Evolutionary conservation across 2,329 filamentous ascomycete species (phyloP), one percentile per base, ranked within the genome.

Genomic region (Triangularia setosa): DNA sequence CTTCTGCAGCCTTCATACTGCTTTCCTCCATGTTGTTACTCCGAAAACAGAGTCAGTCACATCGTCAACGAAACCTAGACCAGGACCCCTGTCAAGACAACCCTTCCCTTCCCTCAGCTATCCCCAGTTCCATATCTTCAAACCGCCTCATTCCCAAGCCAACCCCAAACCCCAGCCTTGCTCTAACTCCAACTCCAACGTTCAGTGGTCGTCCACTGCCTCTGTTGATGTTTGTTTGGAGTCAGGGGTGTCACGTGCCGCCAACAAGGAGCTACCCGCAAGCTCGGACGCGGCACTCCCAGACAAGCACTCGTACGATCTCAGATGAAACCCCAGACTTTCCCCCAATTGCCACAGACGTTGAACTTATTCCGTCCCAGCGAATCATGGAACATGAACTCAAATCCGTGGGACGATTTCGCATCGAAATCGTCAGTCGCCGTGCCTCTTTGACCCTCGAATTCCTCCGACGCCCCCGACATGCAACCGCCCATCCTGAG

Each of bases 211-310:
- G 40, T 48, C 40, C 23, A 14, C 14, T 27, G 14, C 23, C 48
- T 59, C 56, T 33, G 12, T 57, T 44, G 30, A 35, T 59, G 28
- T 62, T 56, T 60, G 68, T 66, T 58, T 60, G 64, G 62, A 52
- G 57, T 66, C 60, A 68, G 68, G 69, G 67, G 57, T 66, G 59
- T 68, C 67, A 70, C 66, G 69, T 69, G 67, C 44, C 28, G n/a
- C 18, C 40, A 16, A 40, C 53, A 63, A 48, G 56, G 63, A 21
- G 54, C 44, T 25, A 59, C 35, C 27, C 8, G 23, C 27, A 21
- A 40, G 30, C 30, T 33, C 14, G 30, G 30, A 12, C 27, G 16
- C 18, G 33, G 28, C 53, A 63, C 30, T 21, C 58, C 35, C 54
- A 64, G 60, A 40, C 54, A 59, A 35, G 53, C 48, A 55, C 62